Conservation (phyloP, 2,329 filamentous ascomycete genomes). For the Exophiala viscosa region DNA sequence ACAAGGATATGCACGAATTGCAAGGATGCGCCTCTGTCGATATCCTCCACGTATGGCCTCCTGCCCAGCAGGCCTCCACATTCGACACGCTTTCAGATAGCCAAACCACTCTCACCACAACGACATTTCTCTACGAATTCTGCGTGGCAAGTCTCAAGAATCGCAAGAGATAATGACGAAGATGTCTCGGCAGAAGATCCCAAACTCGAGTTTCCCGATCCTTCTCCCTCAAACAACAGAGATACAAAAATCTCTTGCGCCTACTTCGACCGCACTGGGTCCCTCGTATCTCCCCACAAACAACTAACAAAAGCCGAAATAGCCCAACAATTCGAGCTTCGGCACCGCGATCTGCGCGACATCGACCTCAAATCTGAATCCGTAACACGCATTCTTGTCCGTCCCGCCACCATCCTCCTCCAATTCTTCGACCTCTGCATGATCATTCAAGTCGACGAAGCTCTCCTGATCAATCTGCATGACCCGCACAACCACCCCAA, state of each 20-base stretch:
- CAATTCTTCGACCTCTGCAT: constrained; percentile 38
- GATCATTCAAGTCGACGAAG: constrained; percentile 33
- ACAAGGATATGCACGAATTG: background rate
- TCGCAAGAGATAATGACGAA: background rate
- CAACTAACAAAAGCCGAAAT: constrained; percentile 20
- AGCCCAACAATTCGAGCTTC: constrained; percentile 20
- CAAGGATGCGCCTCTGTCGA: background rate
- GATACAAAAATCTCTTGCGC: constrained; percentile 12
- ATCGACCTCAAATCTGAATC: constrained; percentile 35
- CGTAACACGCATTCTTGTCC: constrained; percentile 35
- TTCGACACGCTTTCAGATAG: too few species aligned
- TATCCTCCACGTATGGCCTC: background rate
- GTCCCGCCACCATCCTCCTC: constrained; percentile 33
- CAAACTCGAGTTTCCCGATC: background rate
- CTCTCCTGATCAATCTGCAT: constrained; percentile 31
- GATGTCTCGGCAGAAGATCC: background rate
- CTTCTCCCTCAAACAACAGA: background rate
- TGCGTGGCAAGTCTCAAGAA: background rate
- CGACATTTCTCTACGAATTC: too few species aligned
- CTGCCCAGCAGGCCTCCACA: too few species aligned
- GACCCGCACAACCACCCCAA: constrained; percentile 4
- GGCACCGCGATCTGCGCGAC: constrained; percentile 34
- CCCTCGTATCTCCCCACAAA: constrained; percentile 5
- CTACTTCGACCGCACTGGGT: constrained; percentile 14
- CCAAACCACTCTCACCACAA: too few species aligned